Conservation (phyloP, 164 flowering plant genomes). For the Tetracentron sinense region DNA sequence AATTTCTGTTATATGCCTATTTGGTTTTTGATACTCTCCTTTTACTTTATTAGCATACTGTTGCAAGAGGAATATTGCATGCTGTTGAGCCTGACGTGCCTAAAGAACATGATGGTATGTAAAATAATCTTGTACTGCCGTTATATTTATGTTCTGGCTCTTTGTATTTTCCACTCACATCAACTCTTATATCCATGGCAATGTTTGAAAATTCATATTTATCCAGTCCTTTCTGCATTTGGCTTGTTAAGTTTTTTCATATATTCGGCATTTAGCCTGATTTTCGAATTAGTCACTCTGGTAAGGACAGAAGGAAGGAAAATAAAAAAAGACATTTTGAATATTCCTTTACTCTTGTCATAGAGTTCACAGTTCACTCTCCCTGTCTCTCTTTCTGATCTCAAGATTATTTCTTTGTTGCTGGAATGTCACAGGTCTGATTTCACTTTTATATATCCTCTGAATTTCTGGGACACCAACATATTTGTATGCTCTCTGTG, state of each 20-base stretch:
- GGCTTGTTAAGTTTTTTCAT: background rate
- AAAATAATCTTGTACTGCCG: background rate
- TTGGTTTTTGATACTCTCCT: conserved; percentile 2
- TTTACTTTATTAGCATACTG: conserved; percentile 19
- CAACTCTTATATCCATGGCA: background rate
- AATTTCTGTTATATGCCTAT: background rate
- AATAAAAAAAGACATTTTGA: no score
- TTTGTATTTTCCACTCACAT: background rate
- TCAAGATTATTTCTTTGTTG: no score
- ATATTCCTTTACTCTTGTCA: no score
- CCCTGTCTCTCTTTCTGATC: no score
- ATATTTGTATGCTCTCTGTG: no score
- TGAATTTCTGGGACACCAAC: no score
- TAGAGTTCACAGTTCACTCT: no score
- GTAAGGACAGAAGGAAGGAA: no score
- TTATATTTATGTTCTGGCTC: background rate
- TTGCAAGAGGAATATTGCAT: conserved; percentile 34
- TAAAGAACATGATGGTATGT: conserved; percentile 50
- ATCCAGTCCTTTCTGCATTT: background rate
- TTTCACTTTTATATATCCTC: no score
- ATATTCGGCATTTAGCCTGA: no score
- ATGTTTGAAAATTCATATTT: background rate
- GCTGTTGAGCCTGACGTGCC: conserved; percentile 47
- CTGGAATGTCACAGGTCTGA: no score
- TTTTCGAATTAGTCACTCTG: no score